phyloP scores from a whole-genome alignment of 352 stramenopile genomes.

The Plasmopara halstedii region DNA sequence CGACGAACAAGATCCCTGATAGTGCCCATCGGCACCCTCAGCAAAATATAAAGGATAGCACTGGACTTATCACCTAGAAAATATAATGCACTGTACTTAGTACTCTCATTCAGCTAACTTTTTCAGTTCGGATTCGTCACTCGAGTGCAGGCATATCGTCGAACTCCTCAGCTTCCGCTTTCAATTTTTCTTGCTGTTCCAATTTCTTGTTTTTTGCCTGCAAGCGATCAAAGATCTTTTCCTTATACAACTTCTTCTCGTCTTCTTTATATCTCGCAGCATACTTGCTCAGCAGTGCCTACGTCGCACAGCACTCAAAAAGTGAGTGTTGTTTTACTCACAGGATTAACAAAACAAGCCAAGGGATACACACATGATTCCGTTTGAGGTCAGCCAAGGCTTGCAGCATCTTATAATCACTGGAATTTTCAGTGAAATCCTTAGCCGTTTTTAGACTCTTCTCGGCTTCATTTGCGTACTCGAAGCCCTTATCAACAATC shows the following conservation, averaged over 20 bases:
- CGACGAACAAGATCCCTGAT: constrained; percentile 64
- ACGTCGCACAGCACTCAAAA: neutral
- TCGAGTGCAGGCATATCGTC: constrained; percentile 80
- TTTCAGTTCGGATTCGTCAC: constrained; percentile 35
- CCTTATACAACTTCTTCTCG: constrained; percentile 85
- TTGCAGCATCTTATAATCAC: constrained; percentile 48
- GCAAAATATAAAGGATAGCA: neutral
- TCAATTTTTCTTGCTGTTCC: constrained; percentile 59
- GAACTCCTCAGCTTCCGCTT: constrained; percentile 61
- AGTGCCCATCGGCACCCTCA: neutral
- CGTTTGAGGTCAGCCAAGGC: constrained; percentile 63
- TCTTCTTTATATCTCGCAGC: constrained; percentile 73
- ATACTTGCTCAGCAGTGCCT: constrained; percentile 51
- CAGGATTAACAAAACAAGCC: no score
- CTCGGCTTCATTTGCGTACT: constrained; percentile 62
- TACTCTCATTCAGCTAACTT: no score
- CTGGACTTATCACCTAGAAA: constrained; percentile 50
- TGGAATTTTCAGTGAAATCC: constrained; percentile 29
- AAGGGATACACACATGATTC: constrained; percentile 28
- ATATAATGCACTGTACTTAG: no score
- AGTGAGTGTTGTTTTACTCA: no score
- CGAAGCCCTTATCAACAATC: constrained; percentile 80
- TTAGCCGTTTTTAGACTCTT: constrained; percentile 59
- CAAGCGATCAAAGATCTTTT: constrained; percentile 84
- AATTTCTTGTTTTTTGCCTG: constrained; percentile 74